Conservation (phyloP, 257 asterid genomes). For the Scutellaria barbata region DNA sequence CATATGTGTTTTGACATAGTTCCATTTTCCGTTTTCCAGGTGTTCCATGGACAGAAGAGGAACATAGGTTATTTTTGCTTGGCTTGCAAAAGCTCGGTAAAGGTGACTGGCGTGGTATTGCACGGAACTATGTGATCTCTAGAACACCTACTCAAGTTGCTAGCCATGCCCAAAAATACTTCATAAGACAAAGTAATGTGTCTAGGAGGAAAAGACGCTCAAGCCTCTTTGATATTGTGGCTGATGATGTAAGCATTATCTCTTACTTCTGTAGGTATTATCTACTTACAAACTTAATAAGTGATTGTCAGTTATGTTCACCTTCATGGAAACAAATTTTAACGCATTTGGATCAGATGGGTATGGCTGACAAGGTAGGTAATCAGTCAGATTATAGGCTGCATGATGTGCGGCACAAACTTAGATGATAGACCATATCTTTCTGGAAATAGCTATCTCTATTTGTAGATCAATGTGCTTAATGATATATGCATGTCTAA, state of each 20-base stretch:
- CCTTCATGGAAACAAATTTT: not conserved
- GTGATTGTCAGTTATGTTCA: not conserved
- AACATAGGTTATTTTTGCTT: conserved; percentile 89
- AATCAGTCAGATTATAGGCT: conserved; percentile 1
- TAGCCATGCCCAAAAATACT: conserved; percentile 97
- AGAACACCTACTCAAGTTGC: conserved; percentile 99
- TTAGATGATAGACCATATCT: not conserved
- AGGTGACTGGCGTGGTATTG: conserved; percentile 99
- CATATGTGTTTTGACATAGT: conserved; percentile 24
- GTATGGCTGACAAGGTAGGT: conserved; percentile 18
- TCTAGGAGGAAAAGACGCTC: conserved; percentile 97
- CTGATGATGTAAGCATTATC: conserved; percentile 79
- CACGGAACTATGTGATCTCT: conserved; percentile 85
- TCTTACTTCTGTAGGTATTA: not conserved
- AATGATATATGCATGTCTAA: not conserved
- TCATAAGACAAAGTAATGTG: conserved; percentile 88
- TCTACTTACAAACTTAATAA: not conserved
- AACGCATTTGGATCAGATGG: not conserved
- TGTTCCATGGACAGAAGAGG: conserved; percentile 99
- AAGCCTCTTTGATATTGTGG: conserved; percentile 93
- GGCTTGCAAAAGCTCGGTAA: conserved; percentile 98
- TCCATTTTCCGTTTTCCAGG: conserved; percentile 48
- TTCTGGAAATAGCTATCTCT: not conserved
- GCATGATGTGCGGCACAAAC: not conserved
- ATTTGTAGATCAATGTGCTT: not conserved